Base-by-base conservation (phyloP, 148 eudicot species). In the Linanthus parryae region DNA sequence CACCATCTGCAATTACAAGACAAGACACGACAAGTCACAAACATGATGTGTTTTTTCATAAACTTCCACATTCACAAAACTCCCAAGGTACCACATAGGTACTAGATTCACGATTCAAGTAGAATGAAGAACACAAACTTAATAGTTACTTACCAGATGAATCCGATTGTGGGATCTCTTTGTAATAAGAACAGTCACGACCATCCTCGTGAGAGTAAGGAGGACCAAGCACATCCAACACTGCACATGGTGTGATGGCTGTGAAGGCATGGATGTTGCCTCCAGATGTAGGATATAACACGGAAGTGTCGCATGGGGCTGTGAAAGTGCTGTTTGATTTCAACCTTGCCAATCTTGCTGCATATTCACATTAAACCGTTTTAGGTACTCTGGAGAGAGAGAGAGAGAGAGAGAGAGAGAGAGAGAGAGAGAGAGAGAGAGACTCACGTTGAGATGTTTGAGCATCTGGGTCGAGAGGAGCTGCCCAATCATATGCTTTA, bases 211-310 rank as follows among this genome's bases (percentile, higher is more conserved):
- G 67, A 5, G 95, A 82, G 69, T 89, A 89, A 20, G 97, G 97
- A 48, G 97, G 97, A 33, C 95, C 95, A 7, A 89, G 25, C 39
- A 89, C 88, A 78, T 89, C 97, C 17, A 89, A 80, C 45, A 89
- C 72, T 0, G 73, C 95, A 68, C 97, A 85, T 3, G 97, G 91
- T 49, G 91, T 82, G 62, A 82, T 67, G 17, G 97, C 97, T 13
- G 67, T 77, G 48, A 85, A 82, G 42, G 71, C 73, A 63, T 89
- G 97, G 54, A 89, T 82, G 62, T 89, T 89, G 46, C 97, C 97
- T 43, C 97, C 97, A 3, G 87, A 66, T 14, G 85, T 85, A 27
- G 97, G 97, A 68, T 85, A 89, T 40, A 89, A 37, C 14, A 85
- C 91, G 10, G 82, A 68, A 13, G 97, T 73, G 57, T 75, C 64